Conservation (phyloP, 139 green algal genomes). For the Diplosphaera chodatii region DNA sequence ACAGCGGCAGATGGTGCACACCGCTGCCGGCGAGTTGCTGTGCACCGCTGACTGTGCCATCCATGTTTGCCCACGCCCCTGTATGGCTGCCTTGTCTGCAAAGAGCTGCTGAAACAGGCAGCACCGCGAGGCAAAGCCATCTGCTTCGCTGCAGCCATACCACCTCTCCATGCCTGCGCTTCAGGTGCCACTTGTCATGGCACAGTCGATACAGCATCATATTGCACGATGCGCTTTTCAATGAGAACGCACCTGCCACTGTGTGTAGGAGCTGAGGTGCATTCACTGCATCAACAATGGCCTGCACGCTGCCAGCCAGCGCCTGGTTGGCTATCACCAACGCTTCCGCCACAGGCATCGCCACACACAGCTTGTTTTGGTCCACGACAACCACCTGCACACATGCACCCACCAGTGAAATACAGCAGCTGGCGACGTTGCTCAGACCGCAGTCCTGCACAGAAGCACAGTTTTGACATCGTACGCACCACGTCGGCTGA, state of each 20-base stretch:
- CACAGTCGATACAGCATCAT: too few relatives aligned
- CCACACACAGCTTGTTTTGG: slow-evolving; percentile 10
- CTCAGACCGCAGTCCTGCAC: too few relatives aligned
- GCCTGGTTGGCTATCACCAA: slow-evolving; percentile 72
- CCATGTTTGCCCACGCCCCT: slow-evolving; percentile 56
- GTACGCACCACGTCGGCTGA: slow-evolving; percentile 47
- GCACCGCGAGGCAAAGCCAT: background rate
- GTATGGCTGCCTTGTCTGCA: slow-evolving; percentile 28
- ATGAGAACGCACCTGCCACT: slow-evolving; percentile 23
- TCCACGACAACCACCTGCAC: slow-evolving; percentile 39
- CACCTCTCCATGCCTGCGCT: slow-evolving; percentile 62
- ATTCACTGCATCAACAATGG: slow-evolving; percentile 56
- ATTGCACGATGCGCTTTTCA: background rate
- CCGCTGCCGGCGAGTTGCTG: slow-evolving; percentile 9
- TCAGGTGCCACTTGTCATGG: too few relatives aligned
- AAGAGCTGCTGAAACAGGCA: slow-evolving; percentile 13
- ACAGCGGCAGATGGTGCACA: too few relatives aligned
- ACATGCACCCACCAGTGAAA: background rate
- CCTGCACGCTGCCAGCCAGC: slow-evolving; percentile 65
- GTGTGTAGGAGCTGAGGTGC: slow-evolving; percentile 63
- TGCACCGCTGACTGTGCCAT: slow-evolving; percentile 41
- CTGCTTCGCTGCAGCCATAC: slow-evolving; percentile 62
- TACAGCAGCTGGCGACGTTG: too few relatives aligned
- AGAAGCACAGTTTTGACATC: too few relatives aligned
- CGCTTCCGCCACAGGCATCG: slow-evolving; percentile 67